Percentiles rank a stretch among this genome's conserved stretches.
phyloP scores from a whole-genome alignment of 148 eudicot genomes.

The Drosera capensis region DNA sequence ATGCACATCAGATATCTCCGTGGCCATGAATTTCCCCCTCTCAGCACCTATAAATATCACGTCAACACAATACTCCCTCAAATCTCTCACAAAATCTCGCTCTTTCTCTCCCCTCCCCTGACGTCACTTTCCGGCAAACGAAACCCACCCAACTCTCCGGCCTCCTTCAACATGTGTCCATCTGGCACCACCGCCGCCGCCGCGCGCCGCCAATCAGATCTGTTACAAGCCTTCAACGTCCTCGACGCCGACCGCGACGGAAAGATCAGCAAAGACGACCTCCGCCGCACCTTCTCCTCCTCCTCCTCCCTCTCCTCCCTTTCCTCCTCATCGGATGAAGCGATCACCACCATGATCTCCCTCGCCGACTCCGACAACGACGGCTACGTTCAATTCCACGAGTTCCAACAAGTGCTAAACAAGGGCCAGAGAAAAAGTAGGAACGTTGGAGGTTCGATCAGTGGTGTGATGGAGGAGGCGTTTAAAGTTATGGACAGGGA shows the following conservation, averaged over 20 bases:
- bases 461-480: constrained; percentile 46
- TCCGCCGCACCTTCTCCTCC: constrained; percentile 36
- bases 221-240: constrained; percentile 52
- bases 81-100: no score
- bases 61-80: no score
- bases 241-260: constrained; percentile 75
- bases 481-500: constrained; percentile 72
- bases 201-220: constrained; percentile 5
- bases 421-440: background rate
- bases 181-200: constrained; percentile 24
- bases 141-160: no score
- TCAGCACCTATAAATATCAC: no score
- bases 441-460: background rate
- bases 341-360: constrained; percentile 55
- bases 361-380: constrained; percentile 56
- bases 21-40: no score
- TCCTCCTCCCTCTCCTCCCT: constrained; percentile 5
- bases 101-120: no score
- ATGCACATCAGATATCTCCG: no score
- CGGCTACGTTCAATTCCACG: constrained; percentile 54
- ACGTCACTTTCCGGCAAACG: no score
- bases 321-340: constrained; percentile 21
- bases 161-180: no score
- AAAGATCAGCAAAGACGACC: constrained; percentile 51
- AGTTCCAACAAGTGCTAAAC: constrained; percentile 43